A percentile compares a stretch with the other conserved stretches of the same genome.
phyloP scores from a whole-genome alignment of 176 grass and related monocot genomes.

The Juncus inflexus region DNA sequence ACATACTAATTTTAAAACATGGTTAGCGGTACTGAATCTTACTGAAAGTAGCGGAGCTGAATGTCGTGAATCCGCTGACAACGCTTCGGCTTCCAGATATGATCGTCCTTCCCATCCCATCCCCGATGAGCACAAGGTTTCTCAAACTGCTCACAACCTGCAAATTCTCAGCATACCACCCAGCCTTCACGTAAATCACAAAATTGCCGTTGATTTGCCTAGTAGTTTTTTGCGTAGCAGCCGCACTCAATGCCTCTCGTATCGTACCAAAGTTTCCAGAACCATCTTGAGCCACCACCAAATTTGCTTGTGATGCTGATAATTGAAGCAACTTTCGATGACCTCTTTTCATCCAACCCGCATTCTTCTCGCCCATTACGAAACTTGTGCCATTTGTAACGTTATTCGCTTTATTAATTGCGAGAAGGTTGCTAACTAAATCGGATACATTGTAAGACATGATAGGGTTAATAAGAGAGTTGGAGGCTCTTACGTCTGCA shows the following conservation, averaged over 20 bases:
- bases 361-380: background rate
- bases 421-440: slow-evolving; percentile 46
- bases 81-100: slow-evolving; percentile 36
- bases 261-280: slow-evolving; percentile 40
- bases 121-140: slow-evolving; percentile 56
- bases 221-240: slow-evolving; percentile 20
- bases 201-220: slow-evolving; percentile 26
- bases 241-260: slow-evolving; percentile 37
- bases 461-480: slow-evolving; percentile 31
- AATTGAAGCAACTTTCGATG: slow-evolving; percentile 19
- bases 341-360: slow-evolving; percentile 16
- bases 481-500: slow-evolving; percentile 26
- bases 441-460: slow-evolving; percentile 41
- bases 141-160: slow-evolving; percentile 43
- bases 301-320: slow-evolving; percentile 29
- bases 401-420: slow-evolving; percentile 27
- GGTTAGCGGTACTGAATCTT: background rate
- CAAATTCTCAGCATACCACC: slow-evolving; percentile 50
- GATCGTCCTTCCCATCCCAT: slow-evolving; percentile 33
- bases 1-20: background rate
- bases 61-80: slow-evolving; percentile 35
- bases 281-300: slow-evolving; percentile 48
- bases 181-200: slow-evolving; percentile 55
- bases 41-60: slow-evolving; percentile 58
- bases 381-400: background rate